Evolutionary conservation across 495 filamentous ascomycete genomes (phyloP), one percentile per base, ranked within the genome.

Genomic region (Neurospora tetrasperma): DNA sequence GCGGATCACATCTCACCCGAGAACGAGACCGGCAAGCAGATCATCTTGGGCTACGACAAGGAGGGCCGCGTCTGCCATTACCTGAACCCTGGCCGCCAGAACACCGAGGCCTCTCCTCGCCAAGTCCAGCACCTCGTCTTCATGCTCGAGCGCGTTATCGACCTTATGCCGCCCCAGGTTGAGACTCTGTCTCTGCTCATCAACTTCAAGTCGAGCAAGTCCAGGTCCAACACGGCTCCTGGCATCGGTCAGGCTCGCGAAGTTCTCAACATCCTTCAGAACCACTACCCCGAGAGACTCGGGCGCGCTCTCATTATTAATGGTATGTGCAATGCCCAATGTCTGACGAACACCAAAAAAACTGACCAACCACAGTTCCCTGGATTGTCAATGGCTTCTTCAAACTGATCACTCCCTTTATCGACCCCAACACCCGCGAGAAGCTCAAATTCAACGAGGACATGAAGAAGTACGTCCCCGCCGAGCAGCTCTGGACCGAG

Each of bases 381-480:
- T 97, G 92, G 88, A 84, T 94, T 70, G 90, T 98, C 70, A 89
- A 86, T 80, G 90, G 89, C 35, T 99, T 99, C 86, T 96, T 97
- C 87, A 97, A 96, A 82, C 82, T 97, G 73, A 94, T 99, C 82
- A 92, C 89, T 23, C 94, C 95, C 39, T 98, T 98, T 81, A 97
- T 99, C 80, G 96, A 99, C 82, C 96, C 96, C 10, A 75, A 90
- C 73, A 99, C 96, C 18, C 89, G 90, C 18, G 88, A 96, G 75
- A 99, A 99, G 85, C 88, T 99, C 78, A 93, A 92, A 79, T 98
- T 97, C 86, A 97, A 97, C 82, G 92, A 96, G 76, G 91, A 97
- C 76, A 86, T 96, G 82, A 83, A 85, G 73, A 82, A 91, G 68
- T 90, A 92, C 76, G 91, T 98, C 12, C 94, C 94, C 7, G 78